Base-by-base conservation (phyloP, 129 eudicot species). In the Solidago caesia region DNA sequence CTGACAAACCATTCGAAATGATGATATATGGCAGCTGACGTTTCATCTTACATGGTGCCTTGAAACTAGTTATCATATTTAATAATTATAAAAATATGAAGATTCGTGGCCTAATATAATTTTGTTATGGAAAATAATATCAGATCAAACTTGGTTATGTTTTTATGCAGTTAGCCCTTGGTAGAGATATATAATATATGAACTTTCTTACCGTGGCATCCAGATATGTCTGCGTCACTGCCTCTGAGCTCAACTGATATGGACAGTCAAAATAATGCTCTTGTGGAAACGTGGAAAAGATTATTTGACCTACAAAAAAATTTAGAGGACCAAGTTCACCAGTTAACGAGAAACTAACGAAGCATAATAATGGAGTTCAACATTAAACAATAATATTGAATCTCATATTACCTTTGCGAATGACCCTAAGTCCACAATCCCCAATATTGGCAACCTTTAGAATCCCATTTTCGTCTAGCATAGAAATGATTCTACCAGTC, bases 221-320 rank as follows among this genome's bases (percentile, higher is more conserved):
- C 44, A 88, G 88, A 70, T 88, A 90, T 15, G 98, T 92, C 77
- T 92, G 96, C 74, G 77, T 78, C 72, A 87, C 90, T 27, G 84
- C 82, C 75, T 93, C 92, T 29, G 98, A 93, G 84, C 98, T 93
- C 89, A 93, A 75, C 82, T 93, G 98, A 77, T 88, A 93, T 10
- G 98, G 98, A 61, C 98, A 93, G 73, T 92, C 98, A 71, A 92
- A 92, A 75, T 86, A 89, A 77, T 90, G 98, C 81, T 93, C 98
- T 88, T 88, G 96, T 13, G 96, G 96, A 74, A 81, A 84, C 39
- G 68, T 64, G 73, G 92, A 83, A 77, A 86, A 93, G 5, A 90
- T 76, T 75, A 93, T 55, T 85, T 93, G 96, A 71, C 98, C 98
- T 93, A 79, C 48, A 70, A 67, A 70, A 9, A 68, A 55, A 65